A percentile compares a stretch with the other conserved stretches of the same genome.
These are phyloP conservation scores for Aphanomyces euteiches DNA, from an alignment of 352 stramenopile genomes.

Conservation along the genomic window DNA sequence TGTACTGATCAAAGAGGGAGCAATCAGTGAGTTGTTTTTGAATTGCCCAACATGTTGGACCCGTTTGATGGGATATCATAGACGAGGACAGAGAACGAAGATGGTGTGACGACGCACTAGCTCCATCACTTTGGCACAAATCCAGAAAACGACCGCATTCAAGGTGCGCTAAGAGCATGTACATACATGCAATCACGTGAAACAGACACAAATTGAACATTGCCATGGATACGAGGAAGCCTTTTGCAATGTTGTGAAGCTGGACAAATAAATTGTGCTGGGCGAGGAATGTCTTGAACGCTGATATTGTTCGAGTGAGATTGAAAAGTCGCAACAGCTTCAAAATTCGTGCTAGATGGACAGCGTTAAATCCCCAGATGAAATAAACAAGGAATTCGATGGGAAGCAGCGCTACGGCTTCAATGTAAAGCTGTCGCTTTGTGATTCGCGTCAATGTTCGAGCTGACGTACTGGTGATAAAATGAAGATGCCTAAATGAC, in stretches of 20 bases:
- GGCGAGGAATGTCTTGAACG: constrained; percentile 51
- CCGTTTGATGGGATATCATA: background rate
- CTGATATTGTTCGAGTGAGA: constrained; percentile 39
- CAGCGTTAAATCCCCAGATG: constrained; percentile 40
- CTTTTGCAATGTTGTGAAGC: constrained; percentile 55
- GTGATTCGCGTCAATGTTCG: background rate
- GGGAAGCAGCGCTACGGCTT: constrained; percentile 49
- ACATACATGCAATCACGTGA: constrained; percentile 62
- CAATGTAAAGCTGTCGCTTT: constrained; percentile 43
- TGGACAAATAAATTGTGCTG: constrained; percentile 44
- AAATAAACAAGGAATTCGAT: constrained; percentile 49
- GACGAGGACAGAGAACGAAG: background rate
- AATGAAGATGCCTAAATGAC: constrained; percentile 15
- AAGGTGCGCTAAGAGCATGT: constrained; percentile 62
- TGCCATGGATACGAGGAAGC: constrained; percentile 36
- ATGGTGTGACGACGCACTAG: background rate
- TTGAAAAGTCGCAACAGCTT: constrained; percentile 63
- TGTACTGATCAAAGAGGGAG: constrained; percentile 21
- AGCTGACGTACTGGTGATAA: constrained; percentile 20
- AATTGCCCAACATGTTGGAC: constrained; percentile 22
- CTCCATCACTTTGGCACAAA: constrained; percentile 33
- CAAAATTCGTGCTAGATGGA: constrained; percentile 55
- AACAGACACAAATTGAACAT: constrained; percentile 53
- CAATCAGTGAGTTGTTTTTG: constrained; percentile 18
- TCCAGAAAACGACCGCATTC: constrained; percentile 55